These are phyloP conservation scores for Patellaria atrata DNA, from an alignment of 495 filamentous ascomycete genomes.

Conservation along the genomic window DNA sequence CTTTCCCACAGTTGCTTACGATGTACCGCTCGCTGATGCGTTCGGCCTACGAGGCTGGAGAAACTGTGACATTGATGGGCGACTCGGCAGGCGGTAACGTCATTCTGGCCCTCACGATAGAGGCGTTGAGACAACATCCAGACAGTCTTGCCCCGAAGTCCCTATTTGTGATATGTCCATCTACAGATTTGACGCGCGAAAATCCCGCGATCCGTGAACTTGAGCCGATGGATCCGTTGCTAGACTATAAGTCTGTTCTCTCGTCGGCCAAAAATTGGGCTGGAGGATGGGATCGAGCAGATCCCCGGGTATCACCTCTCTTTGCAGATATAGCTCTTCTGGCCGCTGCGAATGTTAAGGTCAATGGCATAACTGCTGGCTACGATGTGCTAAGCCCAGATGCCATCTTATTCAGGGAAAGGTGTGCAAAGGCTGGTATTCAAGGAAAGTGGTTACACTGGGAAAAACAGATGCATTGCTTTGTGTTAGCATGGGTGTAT, in stretches of 20 bases:
- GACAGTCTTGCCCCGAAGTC: constrained; percentile 1
- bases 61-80: constrained; percentile 20
- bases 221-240: constrained; percentile 26
- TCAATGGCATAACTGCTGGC: constrained; percentile 26
- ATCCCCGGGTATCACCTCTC: constrained; percentile 25
- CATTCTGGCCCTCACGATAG: constrained; percentile 23
- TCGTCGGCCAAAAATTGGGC: constrained; percentile 26
- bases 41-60: constrained; percentile 10
- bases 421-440: constrained; percentile 21
- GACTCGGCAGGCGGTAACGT: constrained; percentile 27
- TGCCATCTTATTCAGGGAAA: constrained; percentile 25
- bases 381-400: constrained; percentile 31
- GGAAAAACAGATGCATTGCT: constrained; percentile 36
- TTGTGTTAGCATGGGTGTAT: constrained; percentile 28
- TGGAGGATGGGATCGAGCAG: constrained; percentile 17
- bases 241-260: constrained; percentile 22
- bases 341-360: constrained; percentile 17
- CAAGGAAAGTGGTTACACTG: constrained; percentile 30
- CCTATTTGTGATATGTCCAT: constrained; percentile 28
- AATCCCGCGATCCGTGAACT: constrained; percentile 26
- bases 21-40: constrained; percentile 18
- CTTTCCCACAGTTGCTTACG: constrained; percentile 18
- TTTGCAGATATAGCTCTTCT: constrained; percentile 22
- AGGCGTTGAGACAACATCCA: constrained; percentile 14
- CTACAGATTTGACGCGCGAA: constrained; percentile 25